These are phyloP conservation scores for Antitrichia curtipendula DNA, from an alignment of 225 moss, liverwort and hornwort genomes.

Conservation along the genomic window DNA sequence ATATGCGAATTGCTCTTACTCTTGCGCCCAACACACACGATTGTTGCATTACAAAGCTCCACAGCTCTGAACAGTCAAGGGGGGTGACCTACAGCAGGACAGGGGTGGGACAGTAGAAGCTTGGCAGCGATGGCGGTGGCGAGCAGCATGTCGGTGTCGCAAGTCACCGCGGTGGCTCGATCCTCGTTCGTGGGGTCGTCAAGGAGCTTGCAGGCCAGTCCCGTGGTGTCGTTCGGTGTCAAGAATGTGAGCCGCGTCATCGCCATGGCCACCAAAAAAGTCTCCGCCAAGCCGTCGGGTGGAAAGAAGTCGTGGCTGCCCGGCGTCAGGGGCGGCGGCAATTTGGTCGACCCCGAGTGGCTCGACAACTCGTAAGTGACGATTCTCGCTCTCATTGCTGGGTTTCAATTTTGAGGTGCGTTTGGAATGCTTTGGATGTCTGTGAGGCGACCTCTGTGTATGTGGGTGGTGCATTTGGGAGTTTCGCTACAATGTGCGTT, in stretches of 20 bases:
- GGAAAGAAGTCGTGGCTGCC: slow-evolving; percentile 96
- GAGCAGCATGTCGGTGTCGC: slow-evolving; percentile 57
- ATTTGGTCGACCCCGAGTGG: slow-evolving; percentile 84
- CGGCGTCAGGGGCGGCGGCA: slow-evolving; percentile 47
- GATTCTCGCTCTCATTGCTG: neutral
- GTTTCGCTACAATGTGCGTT: neutral
- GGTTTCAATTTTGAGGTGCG: neutral
- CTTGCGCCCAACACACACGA: neutral
- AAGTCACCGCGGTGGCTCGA: slow-evolving; percentile 48
- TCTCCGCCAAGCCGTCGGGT: slow-evolving; percentile 23
- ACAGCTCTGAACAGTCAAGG: neutral
- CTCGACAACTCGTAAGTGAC: slow-evolving; percentile 73
- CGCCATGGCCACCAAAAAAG: slow-evolving; percentile 83
- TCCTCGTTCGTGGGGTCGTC: slow-evolving; percentile 48
- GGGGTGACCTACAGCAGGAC: neutral
- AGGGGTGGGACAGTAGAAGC: neutral
- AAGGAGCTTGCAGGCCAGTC: slow-evolving; percentile 28
- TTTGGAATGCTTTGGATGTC: too few relatives aligned
- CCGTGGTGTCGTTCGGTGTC: slow-evolving; percentile 49
- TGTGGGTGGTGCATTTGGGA: neutral
- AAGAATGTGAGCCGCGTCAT: slow-evolving; percentile 67
- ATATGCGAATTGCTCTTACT: neutral
- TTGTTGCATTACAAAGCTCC: neutral
- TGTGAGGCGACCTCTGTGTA: neutral
- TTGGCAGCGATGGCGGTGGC: slow-evolving; percentile 50